phyloP scores from a whole-genome alignment of 2,329 filamentous ascomycete species.

The Simplicillium sp. region DNA sequence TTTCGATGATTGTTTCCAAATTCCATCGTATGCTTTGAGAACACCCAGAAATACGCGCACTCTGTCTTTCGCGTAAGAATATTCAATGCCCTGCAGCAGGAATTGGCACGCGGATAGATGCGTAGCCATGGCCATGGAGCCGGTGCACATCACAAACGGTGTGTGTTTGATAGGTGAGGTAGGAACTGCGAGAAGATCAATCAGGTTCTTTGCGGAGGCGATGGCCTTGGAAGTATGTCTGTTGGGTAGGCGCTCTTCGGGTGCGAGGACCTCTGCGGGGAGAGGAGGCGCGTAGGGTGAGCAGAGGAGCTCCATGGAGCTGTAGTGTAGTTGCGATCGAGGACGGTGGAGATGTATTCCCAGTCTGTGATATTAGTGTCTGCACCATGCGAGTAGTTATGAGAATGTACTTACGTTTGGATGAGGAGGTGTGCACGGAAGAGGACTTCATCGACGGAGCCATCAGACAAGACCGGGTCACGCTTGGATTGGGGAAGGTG shows the following conservation, averaged over 20 bases:
- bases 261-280: slow-evolving; percentile 6
- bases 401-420: slow-evolving; percentile 29
- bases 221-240: slow-evolving; percentile 10
- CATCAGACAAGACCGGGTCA: slow-evolving; percentile 51
- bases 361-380: slow-evolving; percentile 4
- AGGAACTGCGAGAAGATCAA: slow-evolving; percentile 9
- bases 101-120: slow-evolving; percentile 10
- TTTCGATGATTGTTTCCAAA: slow-evolving; percentile 10
- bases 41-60: slow-evolving; percentile 11
- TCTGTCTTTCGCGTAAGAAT: slow-evolving; percentile 5
- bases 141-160: slow-evolving; percentile 12
- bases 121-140: slow-evolving; percentile 9
- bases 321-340: slow-evolving; percentile 9
- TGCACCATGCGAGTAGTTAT: background rate
- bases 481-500: slow-evolving; percentile 61
- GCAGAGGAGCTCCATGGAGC: slow-evolving; percentile 11
- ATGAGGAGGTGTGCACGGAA: slow-evolving; percentile 73
- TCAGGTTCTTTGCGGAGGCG: slow-evolving; percentile 5
- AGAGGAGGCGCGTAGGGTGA: slow-evolving; percentile 11
- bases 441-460: slow-evolving; percentile 67
- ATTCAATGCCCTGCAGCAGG: slow-evolving; percentile 3
- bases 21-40: slow-evolving; percentile 6
- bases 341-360: slow-evolving; percentile 10
- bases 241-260: slow-evolving; percentile 7
- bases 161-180: slow-evolving; percentile 7